A percentile compares a stretch with the other conserved stretches of the same genome.
These are phyloP conservation scores for Shiraia sp. DNA, from an alignment of 2,329 filamentous ascomycete species.

Conservation along the genomic window DNA sequence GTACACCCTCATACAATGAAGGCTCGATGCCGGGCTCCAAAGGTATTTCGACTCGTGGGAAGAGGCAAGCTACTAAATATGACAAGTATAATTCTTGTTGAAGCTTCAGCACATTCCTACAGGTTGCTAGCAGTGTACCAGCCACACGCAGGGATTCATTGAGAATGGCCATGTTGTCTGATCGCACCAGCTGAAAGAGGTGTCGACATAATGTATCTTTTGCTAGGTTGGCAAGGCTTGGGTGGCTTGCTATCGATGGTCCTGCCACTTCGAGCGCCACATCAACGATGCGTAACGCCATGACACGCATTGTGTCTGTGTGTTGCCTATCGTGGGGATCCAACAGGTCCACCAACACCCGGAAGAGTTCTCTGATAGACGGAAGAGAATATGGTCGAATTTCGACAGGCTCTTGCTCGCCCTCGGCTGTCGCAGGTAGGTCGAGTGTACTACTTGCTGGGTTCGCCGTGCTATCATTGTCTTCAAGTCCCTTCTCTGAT, in stretches of 20 bases:
- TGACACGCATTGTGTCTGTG: constrained; percentile 93
- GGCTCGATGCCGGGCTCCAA: constrained; percentile 88
- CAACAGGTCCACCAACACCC: constrained; percentile 89
- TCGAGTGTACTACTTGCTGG: constrained; percentile 51
- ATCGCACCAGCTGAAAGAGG: constrained; percentile 92
- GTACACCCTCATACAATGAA: constrained; percentile 87
- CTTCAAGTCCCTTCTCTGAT: constrained; percentile 40
- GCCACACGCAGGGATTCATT: constrained; percentile 92
- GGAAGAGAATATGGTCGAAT: constrained; percentile 91
- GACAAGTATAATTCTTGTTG: constrained; percentile 96
- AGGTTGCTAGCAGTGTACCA: constrained; percentile 87
- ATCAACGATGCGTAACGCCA: constrained; percentile 96
- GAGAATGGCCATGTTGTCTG: constrained; percentile 93
- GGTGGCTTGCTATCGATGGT: constrained; percentile 90
- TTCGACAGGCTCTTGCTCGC: constrained; percentile 55
- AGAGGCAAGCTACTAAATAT: constrained; percentile 90
- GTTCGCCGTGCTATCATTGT: constrained; percentile 43
- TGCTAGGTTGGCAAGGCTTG: constrained; percentile 81
- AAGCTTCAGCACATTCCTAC: constrained; percentile 85
- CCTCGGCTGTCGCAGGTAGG: constrained; percentile 45
- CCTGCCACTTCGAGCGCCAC: constrained; percentile 95
- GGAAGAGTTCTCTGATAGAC: constrained; percentile 90
- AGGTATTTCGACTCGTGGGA: constrained; percentile 92
- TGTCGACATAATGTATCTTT: constrained; percentile 93
- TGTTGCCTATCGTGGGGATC: constrained; percentile 92